These are phyloP conservation scores for Ophiobolus disseminans DNA, from an alignment of 2,329 filamentous ascomycete genomes.

Conservation along the genomic window DNA sequence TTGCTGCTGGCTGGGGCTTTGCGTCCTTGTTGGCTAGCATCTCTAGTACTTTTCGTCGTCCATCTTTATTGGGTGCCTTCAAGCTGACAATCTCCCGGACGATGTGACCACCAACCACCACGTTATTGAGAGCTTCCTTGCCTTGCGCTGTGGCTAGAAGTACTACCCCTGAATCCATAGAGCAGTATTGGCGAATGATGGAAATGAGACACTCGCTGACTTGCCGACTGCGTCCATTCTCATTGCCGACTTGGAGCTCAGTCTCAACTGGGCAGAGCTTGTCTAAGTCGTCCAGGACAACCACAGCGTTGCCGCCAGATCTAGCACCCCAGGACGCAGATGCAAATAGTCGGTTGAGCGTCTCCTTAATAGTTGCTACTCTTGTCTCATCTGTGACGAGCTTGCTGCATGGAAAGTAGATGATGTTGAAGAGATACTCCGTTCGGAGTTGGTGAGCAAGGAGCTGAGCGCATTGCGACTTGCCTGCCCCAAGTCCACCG, in stretches of 20 bases:
- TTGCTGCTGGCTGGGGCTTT: conserved; percentile 33
- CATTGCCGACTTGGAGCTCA: conserved; percentile 89
- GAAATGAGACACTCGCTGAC: conserved; percentile 88
- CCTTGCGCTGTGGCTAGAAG: conserved; percentile 89
- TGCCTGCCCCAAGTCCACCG: conserved; percentile 88
- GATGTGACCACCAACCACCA: conserved; percentile 89
- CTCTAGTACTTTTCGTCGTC: conserved; percentile 81
- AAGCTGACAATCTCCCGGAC: conserved; percentile 89
- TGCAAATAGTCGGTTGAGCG: conserved; percentile 82
- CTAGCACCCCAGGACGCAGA: conserved; percentile 89
- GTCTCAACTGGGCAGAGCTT: conserved; percentile 92
- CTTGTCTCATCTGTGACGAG: conserved; percentile 90
- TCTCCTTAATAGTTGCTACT: conserved; percentile 90
- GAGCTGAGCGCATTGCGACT: conserved; percentile 79
- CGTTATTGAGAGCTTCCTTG: conserved; percentile 90
- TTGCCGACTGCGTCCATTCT: conserved; percentile 91
- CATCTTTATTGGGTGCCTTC: conserved; percentile 92
- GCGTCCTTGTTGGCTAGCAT: conserved; percentile 66
- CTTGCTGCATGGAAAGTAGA: conserved; percentile 86
- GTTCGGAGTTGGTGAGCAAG: conserved; percentile 76
- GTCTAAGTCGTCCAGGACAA: conserved; percentile 92
- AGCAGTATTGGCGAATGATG: conserved; percentile 84
- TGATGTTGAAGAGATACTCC: conserved; percentile 78
- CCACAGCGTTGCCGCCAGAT: conserved; percentile 80
- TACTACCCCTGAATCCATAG: conserved; percentile 79